These are phyloP conservation scores for Lactarius psammicola DNA, from an alignment of 768 basidiomycete genomes.

Conservation along the genomic window DNA sequence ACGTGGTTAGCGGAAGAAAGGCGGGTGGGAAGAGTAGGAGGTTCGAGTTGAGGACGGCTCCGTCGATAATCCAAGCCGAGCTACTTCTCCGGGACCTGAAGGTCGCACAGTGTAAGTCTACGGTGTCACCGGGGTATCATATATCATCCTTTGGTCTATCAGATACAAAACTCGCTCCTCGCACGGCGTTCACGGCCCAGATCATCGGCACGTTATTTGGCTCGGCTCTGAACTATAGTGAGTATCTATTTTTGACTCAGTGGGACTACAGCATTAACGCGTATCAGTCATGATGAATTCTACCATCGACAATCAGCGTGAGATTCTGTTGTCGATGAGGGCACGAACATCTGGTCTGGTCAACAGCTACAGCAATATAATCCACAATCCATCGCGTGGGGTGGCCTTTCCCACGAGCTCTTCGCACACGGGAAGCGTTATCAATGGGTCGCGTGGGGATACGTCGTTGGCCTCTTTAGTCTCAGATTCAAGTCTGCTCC, in stretches of 20 bases:
- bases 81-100: slow-evolving; percentile 49
- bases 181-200: slow-evolving; percentile 50
- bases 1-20: no score
- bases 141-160: not conserved
- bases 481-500: not conserved
- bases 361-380: slow-evolving; percentile 52
- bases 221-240: slow-evolving; percentile 38
- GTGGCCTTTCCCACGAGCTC: slow-evolving; percentile 36
- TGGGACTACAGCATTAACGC: not conserved
- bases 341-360: slow-evolving; percentile 54
- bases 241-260: not conserved
- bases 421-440: slow-evolving; percentile 35
- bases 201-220: slow-evolving; percentile 50
- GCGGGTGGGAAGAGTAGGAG: no score
- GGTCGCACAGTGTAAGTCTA: slow-evolving; percentile 42
- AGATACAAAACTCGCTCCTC: slow-evolving; percentile 49
- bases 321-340: slow-evolving; percentile 53
- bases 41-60: no score
- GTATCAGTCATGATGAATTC: slow-evolving; percentile 52
- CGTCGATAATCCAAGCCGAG: slow-evolving; percentile 44
- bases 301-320: slow-evolving; percentile 50
- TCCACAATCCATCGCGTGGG: slow-evolving; percentile 53
- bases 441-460: slow-evolving; percentile 50
- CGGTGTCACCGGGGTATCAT: no score
- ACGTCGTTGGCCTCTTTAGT: slow-evolving; percentile 48